These are phyloP conservation scores for Ilyonectria sp. DNA, from an alignment of 2,329 filamentous ascomycete species.

Conservation along the genomic window DNA sequence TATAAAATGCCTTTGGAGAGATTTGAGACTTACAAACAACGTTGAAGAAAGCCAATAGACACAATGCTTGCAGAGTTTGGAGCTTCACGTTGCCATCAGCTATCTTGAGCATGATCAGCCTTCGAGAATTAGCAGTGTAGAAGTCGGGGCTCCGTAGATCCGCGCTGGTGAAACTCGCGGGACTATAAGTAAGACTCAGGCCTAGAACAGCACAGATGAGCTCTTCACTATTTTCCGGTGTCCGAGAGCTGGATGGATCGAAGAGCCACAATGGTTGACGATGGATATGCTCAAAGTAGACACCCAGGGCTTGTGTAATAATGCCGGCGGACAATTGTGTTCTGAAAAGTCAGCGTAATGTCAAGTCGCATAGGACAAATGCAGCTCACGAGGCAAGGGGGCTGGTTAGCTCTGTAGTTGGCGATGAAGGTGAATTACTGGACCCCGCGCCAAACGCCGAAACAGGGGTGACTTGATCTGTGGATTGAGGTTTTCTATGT, in stretches of 20 bases:
- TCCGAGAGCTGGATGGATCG: neutral
- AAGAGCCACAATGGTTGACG: constrained; percentile 38
- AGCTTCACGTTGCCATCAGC: constrained; percentile 24
- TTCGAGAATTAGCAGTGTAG: constrained; percentile 21
- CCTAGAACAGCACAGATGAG: constrained; percentile 23
- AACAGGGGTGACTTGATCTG: constrained; percentile 19
- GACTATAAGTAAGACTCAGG: neutral
- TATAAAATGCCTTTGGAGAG: neutral
- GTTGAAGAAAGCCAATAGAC: constrained; percentile 28
- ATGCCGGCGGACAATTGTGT: neutral
- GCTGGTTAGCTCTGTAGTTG: neutral
- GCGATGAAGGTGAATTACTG: neutral
- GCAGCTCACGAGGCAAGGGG: neutral
- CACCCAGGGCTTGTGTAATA: neutral
- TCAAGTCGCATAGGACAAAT: neutral
- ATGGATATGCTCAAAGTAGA: constrained; percentile 34
- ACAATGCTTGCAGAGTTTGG: constrained; percentile 21
- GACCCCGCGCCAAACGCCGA: neutral
- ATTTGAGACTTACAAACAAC: constrained; percentile 7
- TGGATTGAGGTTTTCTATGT: neutral
- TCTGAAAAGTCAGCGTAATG: neutral
- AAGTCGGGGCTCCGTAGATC: constrained; percentile 8
- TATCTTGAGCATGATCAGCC: constrained; percentile 27
- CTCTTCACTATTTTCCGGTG: constrained; percentile 5
- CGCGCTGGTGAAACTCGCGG: accelerated